These are phyloP conservation scores for Xanthoconium purpureum DNA, from an alignment of 768 basidiomycete species.

Conservation along the genomic window DNA sequence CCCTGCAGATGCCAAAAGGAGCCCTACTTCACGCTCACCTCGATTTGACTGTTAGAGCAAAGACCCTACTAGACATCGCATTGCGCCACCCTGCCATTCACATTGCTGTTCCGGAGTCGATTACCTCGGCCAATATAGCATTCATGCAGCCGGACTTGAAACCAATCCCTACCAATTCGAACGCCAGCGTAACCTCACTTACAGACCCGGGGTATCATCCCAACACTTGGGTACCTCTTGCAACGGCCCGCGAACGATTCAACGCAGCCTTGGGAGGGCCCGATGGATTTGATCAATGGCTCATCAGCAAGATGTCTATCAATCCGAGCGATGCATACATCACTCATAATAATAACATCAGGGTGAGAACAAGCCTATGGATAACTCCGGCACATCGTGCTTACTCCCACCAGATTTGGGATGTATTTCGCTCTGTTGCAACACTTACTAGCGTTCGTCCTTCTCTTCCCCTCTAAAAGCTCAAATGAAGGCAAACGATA, in stretches of 20 bases:
- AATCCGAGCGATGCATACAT: constrained; percentile 69
- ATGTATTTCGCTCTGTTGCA: constrained; percentile 62
- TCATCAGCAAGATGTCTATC: constrained; percentile 57
- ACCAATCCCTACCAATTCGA: constrained; percentile 38
- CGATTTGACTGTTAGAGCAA: constrained; percentile 65
- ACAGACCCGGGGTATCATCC: constrained; percentile 41
- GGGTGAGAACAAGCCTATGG: constrained; percentile 38
- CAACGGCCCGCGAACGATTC: constrained; percentile 53
- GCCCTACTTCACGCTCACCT: constrained; percentile 71
- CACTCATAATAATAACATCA: constrained; percentile 66
- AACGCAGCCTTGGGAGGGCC: constrained; percentile 51
- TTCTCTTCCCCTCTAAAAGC: background rate
- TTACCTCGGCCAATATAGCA: constrained; percentile 42
- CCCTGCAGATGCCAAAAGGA: constrained; percentile 73
- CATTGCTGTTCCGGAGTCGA: constrained; percentile 42
- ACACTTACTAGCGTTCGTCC: constrained; percentile 43
- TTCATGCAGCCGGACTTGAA: constrained; percentile 51
- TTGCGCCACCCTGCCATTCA: constrained; percentile 59
- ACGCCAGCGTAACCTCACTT: constrained; percentile 25
- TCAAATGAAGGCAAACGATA: background rate
- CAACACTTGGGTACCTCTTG: constrained; percentile 53
- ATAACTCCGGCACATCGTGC: background rate
- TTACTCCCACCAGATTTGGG: constrained; percentile 58
- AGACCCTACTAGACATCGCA: constrained; percentile 51
- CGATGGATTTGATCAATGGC: constrained; percentile 68